Base-by-base conservation (phyloP, 2,329 filamentous ascomycete genomes). In the Claviceps lovelessii region DNA sequence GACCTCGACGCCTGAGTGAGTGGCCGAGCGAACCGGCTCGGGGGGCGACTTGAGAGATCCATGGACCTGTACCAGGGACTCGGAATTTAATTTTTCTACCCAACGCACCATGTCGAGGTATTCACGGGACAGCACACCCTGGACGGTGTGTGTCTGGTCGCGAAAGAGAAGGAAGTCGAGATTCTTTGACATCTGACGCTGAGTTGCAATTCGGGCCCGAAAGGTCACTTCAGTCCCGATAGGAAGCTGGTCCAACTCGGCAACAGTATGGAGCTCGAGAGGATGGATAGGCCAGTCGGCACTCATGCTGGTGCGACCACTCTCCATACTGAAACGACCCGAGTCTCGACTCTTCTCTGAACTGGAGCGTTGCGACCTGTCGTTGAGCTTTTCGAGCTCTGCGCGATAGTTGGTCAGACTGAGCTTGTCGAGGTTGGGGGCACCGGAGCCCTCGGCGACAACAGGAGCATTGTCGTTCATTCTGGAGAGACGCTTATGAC, bases 81-180 rank as follows among this genome's bases (percentile, higher is more conserved):
- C 90, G 6, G 84, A 74, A 54, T 85, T 83, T 49, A 95, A 74
- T 65, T 88, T 88, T 69, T 94, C 87, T 3, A 88, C 87, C 86
- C 89, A 95, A 64, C 87, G 84, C 33, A 95, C 76, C 77, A 95
- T 91, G 62, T 86, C 81, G 79, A 59, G 82, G 73, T 63, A 72
- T 58, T 66, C 68, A 60, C 67, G 67, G 54, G 67, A 58, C 17
- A 96, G 73, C 3, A 95, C 87, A 58, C 88, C 90, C 68, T 96
- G 90, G 52, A 95, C 81, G 29, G 89, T 93, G 60, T 80, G 77
- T 13, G 86, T 83, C 70, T 90, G 86, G 70, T 95, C 88, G 54
- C 90, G 84, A 65, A 95, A 85, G 56, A 95, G 79, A 47, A 95
- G 73, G 68, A 95, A 95, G 62, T 89, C 87, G 39, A 95, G 76